A percentile compares a stretch with the other conserved stretches of the same genome.
These are phyloP conservation scores for Moringa oleifera DNA, from an alignment of 345 rosid genomes.

Conservation along the genomic window DNA sequence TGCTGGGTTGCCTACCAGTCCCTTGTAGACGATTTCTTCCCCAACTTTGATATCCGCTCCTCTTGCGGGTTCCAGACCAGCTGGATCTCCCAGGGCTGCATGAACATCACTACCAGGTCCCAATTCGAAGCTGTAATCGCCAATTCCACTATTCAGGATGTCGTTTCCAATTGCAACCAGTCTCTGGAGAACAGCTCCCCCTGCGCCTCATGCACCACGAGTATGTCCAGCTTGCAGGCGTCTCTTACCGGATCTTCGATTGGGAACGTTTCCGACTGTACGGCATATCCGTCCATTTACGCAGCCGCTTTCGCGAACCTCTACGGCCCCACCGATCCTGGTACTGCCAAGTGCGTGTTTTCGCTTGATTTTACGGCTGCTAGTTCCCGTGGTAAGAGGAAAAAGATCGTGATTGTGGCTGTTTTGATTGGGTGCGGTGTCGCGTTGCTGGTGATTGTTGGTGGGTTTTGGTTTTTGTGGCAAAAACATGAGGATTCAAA, in stretches of 20 bases:
- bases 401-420: conserved; percentile 27
- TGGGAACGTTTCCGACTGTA: conserved; percentile 67
- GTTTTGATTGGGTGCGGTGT: conserved; percentile 23
- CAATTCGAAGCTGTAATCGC: conserved; percentile 46
- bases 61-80: conserved; percentile 62
- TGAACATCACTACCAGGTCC: conserved; percentile 60
- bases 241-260: conserved; percentile 36
- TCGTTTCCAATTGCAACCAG: conserved; percentile 49
- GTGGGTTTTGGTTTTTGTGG: conserved; percentile 43
- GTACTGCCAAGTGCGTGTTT: conserved; percentile 66
- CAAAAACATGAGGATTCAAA: conserved; percentile 22
- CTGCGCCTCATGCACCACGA: conserved; percentile 63
- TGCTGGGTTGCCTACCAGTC: conserved; percentile 63
- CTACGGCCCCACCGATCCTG: conserved; percentile 64
- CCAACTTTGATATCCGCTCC: conserved; percentile 46
- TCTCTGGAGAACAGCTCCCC: conserved; percentile 61
- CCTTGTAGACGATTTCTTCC: conserved; percentile 25
- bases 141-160: conserved; percentile 21
- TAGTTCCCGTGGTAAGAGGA: conserved; percentile 17
- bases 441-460: conserved; percentile 26
- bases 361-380: conserved; percentile 24
- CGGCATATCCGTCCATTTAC: conserved; percentile 54
- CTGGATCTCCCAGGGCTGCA: conserved; percentile 78
- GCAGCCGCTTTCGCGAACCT: conserved; percentile 60
- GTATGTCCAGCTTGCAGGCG: conserved; percentile 45